phyloP scores from a whole-genome alignment of 176 grass and related monocot genomes.

The Themeda triandra region DNA sequence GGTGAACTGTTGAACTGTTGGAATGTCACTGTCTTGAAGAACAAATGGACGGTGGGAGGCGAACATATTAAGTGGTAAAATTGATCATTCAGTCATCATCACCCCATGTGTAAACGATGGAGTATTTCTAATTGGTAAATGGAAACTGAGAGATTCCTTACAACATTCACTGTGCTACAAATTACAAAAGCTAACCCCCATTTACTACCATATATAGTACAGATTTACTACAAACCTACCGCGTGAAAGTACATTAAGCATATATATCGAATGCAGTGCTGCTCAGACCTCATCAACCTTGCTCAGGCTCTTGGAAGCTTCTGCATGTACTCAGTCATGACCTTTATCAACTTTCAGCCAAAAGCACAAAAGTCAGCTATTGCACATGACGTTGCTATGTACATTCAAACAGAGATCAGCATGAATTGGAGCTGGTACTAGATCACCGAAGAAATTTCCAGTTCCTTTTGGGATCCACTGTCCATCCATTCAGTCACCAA shows the following conservation, averaged over 20 bases:
- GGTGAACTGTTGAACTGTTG: conserved; percentile 18
- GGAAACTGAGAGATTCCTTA: background rate
- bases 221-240: background rate
- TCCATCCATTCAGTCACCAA: conserved; percentile 6
- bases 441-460: background rate
- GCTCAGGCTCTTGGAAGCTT: background rate
- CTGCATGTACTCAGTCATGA: background rate
- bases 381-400: conserved; percentile 23
- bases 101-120: background rate
- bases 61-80: background rate
- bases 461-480: conserved; percentile 13
- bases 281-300: background rate
- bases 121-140: conserved; percentile 3
- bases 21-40: background rate
- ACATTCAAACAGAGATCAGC: background rate
- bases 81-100: conserved; percentile 9
- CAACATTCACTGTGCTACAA: background rate
- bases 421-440: conserved; percentile 15
- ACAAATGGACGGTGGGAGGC: background rate
- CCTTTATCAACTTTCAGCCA: background rate
- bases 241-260: background rate
- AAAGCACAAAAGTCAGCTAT: conserved; percentile 21
- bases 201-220: background rate
- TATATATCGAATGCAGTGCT: background rate
- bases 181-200: background rate